These are phyloP conservation scores for Calocybe cyanea DNA, from an alignment of 768 basidiomycete species.

Conservation along the genomic window DNA sequence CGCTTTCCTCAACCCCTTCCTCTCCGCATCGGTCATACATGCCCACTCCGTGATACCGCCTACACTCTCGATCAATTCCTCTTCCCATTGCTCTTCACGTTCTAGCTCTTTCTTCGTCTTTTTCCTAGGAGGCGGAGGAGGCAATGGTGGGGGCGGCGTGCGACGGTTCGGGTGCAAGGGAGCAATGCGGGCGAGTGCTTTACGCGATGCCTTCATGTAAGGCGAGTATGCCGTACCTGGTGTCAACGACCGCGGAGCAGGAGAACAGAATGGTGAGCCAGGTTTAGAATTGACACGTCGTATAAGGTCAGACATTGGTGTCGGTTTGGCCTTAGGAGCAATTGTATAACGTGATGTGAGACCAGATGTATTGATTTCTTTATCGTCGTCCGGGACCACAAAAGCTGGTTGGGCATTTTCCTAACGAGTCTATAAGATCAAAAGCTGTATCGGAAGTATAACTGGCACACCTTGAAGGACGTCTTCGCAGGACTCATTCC, in stretches of 20 bases:
- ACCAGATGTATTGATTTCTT: conserved; percentile 8
- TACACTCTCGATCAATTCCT: conserved; percentile 69
- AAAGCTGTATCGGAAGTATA: not conserved
- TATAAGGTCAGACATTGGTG: conserved; percentile 75
- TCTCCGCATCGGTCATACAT: conserved; percentile 42
- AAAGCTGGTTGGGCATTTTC: conserved; percentile 22
- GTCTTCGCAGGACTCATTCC: not conserved
- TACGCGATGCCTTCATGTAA: conserved; percentile 59
- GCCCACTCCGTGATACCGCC: conserved; percentile 64
- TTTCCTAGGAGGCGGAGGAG: conserved; percentile 66
- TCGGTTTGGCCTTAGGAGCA: conserved; percentile 45
- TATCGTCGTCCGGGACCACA: too few species aligned
- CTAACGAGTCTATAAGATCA: conserved; percentile 10
- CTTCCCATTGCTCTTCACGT: conserved; percentile 76
- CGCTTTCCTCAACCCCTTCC: conserved; percentile 50
- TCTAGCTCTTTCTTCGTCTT: conserved; percentile 79
- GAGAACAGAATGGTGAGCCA: conserved; percentile 51
- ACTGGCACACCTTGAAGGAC: conserved; percentile 17
- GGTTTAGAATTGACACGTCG: conserved; percentile 66
- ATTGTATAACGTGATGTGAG: conserved; percentile 40
- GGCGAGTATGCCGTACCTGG: conserved; percentile 52
- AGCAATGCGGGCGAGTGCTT: conserved; percentile 62
- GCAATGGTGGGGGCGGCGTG: conserved; percentile 69
- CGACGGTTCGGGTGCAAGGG: conserved; percentile 72
- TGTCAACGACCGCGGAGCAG: conserved; percentile 21